Conservation (phyloP, 2,329 filamentous ascomycete genomes). For the Colletotrichum horii region DNA sequence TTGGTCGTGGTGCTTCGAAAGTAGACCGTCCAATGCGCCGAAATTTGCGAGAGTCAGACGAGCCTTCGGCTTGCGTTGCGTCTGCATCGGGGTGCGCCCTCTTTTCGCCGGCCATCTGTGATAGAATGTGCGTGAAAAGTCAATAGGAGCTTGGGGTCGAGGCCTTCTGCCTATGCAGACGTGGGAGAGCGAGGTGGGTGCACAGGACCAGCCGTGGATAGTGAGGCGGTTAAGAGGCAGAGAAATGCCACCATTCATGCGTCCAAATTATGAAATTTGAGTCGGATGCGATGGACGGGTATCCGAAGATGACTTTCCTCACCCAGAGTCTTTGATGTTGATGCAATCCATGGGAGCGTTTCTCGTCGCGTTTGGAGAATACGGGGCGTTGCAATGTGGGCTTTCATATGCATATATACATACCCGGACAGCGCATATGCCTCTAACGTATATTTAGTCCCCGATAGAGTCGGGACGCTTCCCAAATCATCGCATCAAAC, state of each 20-base stretch:
- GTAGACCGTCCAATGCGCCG: not conserved
- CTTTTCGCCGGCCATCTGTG: not conserved
- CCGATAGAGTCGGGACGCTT: not conserved
- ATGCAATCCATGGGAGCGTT: not conserved
- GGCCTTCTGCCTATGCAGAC: not conserved
- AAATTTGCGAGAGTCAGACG: not conserved
- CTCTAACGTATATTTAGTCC: not conserved
- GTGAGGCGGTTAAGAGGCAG: rapidly evolving
- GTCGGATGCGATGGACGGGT: not conserved
- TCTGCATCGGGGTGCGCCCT: not conserved
- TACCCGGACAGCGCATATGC: rapidly evolving
- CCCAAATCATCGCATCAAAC: too few species aligned
- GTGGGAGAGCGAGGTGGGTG: not conserved
- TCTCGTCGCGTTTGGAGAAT: not conserved
- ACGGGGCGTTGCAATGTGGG: not conserved
- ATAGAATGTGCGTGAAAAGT: not conserved
- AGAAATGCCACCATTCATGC: not conserved
- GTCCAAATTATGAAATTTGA: not conserved
- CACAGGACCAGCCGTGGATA: not conserved
- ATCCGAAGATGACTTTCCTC: not conserved
- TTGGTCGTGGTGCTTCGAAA: not conserved
- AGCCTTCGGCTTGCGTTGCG: not conserved
- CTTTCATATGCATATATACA: not conserved
- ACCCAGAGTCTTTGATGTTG: not conserved
- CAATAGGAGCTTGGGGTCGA: too few species aligned